These are phyloP conservation scores for Saturnispora saitoi DNA, from an alignment of 805 yeast species.

Conservation along the genomic window DNA sequence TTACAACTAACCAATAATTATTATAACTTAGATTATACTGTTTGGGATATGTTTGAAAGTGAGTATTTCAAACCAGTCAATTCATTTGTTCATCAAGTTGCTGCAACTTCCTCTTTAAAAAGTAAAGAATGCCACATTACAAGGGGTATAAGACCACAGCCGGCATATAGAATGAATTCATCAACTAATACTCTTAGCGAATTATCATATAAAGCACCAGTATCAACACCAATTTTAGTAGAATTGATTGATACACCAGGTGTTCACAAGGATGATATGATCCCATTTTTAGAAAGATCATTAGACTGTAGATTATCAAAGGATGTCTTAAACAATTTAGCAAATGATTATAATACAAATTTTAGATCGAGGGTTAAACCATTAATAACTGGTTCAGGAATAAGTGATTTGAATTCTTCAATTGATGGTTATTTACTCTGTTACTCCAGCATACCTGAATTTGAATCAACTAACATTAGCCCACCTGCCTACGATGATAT, in stretches of 20 bases:
- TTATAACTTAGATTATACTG: slow-evolving; percentile 24
- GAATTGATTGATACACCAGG: slow-evolving; percentile 74
- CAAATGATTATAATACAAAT: slow-evolving; percentile 13
- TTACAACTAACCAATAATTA: slow-evolving; percentile 16
- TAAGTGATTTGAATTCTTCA: slow-evolving; percentile 65
- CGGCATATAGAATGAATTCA: neutral
- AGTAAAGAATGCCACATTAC: neutral
- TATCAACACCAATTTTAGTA: slow-evolving; percentile 48
- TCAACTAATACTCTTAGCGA: slow-evolving; percentile 5
- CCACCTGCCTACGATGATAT: slow-evolving; percentile 15
- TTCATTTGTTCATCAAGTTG: slow-evolving; percentile 13
- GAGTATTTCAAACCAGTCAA: slow-evolving; percentile 8
- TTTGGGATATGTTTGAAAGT: slow-evolving; percentile 17
- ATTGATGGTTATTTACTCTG: slow-evolving; percentile 68
- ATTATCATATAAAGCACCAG: slow-evolving; percentile 37
- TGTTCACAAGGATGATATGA: slow-evolving; percentile 54
- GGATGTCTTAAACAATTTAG: slow-evolving; percentile 47
- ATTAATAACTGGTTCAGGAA: slow-evolving; percentile 67
- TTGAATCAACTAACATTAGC: slow-evolving; percentile 25
- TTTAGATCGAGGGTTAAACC: slow-evolving; percentile 43
- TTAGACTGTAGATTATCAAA: slow-evolving; percentile 52
- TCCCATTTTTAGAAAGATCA: slow-evolving; percentile 71
- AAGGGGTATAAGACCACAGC: slow-evolving; percentile 4
- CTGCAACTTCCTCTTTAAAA: slow-evolving; percentile 4
- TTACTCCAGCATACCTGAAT: slow-evolving; percentile 59